Conservation (phyloP, 257 asterid species). For the Striga asiatica region DNA sequence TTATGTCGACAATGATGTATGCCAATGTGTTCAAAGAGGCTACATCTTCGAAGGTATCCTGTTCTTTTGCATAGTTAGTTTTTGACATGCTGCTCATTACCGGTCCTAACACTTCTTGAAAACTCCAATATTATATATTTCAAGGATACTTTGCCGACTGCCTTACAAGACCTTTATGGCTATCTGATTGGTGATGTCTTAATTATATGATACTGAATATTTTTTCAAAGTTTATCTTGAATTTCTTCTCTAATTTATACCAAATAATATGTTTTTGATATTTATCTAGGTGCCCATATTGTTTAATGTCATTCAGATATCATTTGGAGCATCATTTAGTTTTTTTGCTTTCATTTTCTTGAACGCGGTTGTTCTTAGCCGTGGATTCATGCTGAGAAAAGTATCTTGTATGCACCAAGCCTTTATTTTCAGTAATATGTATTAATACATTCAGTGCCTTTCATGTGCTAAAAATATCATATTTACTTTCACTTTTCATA, state of each 20-base stretch:
- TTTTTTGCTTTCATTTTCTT: neutral
- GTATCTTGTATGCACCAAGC: neutral
- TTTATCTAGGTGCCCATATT: neutral
- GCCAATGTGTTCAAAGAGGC: conserved; percentile 3
- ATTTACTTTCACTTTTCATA: neutral
- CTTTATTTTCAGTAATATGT: neutral
- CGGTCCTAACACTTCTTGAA: too few species aligned
- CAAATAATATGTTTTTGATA: neutral
- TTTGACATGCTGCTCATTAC: too few species aligned
- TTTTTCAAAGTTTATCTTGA: neutral
- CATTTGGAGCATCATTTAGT: conserved; percentile 1
- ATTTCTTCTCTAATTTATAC: neutral
- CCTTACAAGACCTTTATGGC: too few species aligned
- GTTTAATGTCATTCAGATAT: neutral
- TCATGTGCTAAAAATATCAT: neutral
- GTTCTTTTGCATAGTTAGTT: too few species aligned
- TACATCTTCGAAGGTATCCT: too few species aligned
- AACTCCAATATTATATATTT: too few species aligned
- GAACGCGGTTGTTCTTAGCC: neutral
- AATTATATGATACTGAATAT: too few species aligned
- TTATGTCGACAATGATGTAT: neutral
- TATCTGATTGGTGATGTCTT: too few species aligned
- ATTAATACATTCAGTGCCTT: neutral
- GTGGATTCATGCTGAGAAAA: neutral
- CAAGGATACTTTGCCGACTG: too few species aligned